Evolutionary conservation across 2,329 filamentous ascomycete species (phyloP), one percentile per base, ranked within the genome.

Genomic region (Boeremia exigua): DNA sequence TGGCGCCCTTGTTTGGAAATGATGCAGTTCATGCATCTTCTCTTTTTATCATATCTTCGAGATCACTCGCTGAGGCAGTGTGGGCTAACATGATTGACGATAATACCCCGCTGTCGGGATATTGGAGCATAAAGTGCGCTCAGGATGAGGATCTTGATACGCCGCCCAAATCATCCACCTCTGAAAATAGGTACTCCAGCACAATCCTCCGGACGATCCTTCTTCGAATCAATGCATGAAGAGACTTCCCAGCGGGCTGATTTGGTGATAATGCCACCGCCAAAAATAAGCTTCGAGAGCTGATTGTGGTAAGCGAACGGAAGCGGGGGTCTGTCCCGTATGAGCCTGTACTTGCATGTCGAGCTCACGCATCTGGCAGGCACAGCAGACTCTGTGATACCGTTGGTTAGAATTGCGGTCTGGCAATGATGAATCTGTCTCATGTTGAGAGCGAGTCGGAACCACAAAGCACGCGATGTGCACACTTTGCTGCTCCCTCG

Each of bases 271-370:
- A 57, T 42, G 51, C 46, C 36, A 57, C 27, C 38, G 56, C 57
- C 63, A 61, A 63, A 63, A 67, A 66, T 63, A 64, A 66, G 61
- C 60, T 57, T 60, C 59, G 25, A 38, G 48, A 28, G 40, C 53
- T 63, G 58, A 59, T 54, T 54, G 48, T 51, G 60, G 59, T 60
- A 65, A 65, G 59, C 59, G 60, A 62, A 55, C 53, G 54, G 40
- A 46, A 48, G 33, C 27, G 40, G 43, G 48, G 48, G 12, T 52
- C 48, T 51, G 37, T 51, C 36, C 47, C 47, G 37, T 43, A 50
- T 25, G 48, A 19, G 47, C 48, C 17, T 47, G 52, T 33, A 48
- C 38, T 56, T 57, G 59, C 59, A 58, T 59, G 38, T 49, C 54
- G 53, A 53, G 51, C 57, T 52, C 53, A 61, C 51, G 61, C 48